These are phyloP conservation scores for Tubosaeta sp. DNA, from an alignment of 768 basidiomycete genomes.

Conservation along the genomic window DNA sequence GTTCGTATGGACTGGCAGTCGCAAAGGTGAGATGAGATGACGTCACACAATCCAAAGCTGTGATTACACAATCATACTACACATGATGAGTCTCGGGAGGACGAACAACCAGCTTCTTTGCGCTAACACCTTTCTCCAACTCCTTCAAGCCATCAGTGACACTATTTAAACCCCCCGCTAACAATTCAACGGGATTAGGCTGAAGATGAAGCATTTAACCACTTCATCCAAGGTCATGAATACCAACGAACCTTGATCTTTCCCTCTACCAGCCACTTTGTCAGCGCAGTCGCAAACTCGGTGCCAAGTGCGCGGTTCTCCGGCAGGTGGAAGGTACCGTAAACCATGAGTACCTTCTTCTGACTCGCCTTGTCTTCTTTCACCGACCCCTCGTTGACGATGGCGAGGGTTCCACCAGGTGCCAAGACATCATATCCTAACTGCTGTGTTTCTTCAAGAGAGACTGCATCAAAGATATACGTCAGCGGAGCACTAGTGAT, in stretches of 20 bases:
- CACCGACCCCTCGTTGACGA: background rate
- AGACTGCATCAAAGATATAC: conserved; percentile 27
- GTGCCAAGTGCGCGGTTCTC: conserved; percentile 8
- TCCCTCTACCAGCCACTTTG: conserved; percentile 15
- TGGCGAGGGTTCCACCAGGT: conserved; percentile 25
- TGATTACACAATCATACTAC: background rate
- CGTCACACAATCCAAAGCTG: background rate
- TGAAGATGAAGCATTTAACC: conserved; percentile 1
- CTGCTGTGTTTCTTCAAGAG: conserved; percentile 29
- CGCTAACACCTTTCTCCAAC: conserved; percentile 33
- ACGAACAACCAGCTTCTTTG: conserved; percentile 35
- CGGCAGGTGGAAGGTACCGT: conserved; percentile 5
- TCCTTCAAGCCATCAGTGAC: conserved; percentile 29
- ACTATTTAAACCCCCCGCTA: conserved; percentile 35
- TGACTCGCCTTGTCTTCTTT: background rate
- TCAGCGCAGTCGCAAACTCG: conserved; percentile 14
- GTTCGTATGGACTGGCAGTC: too few species aligned
- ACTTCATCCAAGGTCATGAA: background rate
- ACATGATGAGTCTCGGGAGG: conserved; percentile 12
- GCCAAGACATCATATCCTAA: conserved; percentile 28
- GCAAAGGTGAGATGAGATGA: too few species aligned
- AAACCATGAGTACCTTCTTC: conserved; percentile 5
- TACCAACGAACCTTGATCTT: conserved; percentile 14
- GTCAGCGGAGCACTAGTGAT: background rate
- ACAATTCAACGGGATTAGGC: conserved; percentile 37